A percentile compares a stretch with the other conserved stretches of the same genome.
Evolutionary conservation across 1,139 yeast genomes (phyloP).

Genomic region (Lodderomyces theae): DNA sequence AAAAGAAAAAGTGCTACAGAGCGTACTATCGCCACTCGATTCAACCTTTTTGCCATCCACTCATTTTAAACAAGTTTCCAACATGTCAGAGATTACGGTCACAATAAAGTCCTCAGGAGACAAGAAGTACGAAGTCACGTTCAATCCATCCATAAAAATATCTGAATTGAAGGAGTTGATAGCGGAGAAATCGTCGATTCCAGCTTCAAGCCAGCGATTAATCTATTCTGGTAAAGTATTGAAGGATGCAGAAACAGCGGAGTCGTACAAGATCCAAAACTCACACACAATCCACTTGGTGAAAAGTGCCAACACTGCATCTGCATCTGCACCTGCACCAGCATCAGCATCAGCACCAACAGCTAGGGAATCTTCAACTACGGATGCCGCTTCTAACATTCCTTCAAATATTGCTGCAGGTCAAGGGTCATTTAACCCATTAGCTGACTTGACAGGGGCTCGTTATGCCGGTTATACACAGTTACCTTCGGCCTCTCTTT

Average conservation of each 20-base stretch:
- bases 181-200: conserved; percentile 57
- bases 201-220: conserved; percentile 76
- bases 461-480: conserved; percentile 91
- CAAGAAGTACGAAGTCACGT: conserved; percentile 66
- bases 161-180: conserved; percentile 67
- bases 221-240: conserved; percentile 93
- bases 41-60: background rate
- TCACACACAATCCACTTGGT: conserved; percentile 92
- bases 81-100: conserved; percentile 27
- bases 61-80: background rate
- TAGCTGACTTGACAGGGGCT: conserved; percentile 92
- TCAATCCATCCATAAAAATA: conserved; percentile 56
- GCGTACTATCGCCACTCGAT: background rate
- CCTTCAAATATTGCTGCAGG: conserved; percentile 86
- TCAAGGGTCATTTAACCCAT: conserved; percentile 81
- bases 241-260: conserved; percentile 76
- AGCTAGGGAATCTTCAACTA: conserved; percentile 13
- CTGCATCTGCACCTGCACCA: conserved; percentile 5
- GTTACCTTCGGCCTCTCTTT: conserved; percentile 82
- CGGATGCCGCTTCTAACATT: conserved; percentile 26
- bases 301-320: conserved; percentile 50
- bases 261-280: conserved; percentile 71
- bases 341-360: conserved; percentile 11
- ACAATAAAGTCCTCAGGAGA: conserved; percentile 66
- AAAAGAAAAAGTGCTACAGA: background rate